Evolutionary conservation across 371 early-diverging fungal genomes (phyloP).

Genomic region (Rhizopus sp.): DNA sequence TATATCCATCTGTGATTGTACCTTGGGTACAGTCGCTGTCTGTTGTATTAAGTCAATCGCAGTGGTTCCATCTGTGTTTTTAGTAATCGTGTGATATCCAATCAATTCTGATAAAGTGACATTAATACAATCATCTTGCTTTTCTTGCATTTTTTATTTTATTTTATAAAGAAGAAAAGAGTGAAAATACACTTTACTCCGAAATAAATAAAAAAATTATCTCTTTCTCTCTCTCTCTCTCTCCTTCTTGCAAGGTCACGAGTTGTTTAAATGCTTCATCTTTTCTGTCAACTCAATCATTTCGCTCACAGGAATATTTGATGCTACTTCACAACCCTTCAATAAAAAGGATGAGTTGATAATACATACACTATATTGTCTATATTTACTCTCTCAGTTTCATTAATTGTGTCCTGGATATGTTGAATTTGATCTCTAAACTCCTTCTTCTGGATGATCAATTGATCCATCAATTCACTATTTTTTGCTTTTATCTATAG

Average conservation of each 20-base stretch:
- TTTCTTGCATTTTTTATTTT: background rate
- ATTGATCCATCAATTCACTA: background rate
- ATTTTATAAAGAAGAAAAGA: background rate
- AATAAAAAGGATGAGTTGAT: background rate
- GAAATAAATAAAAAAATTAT: background rate
- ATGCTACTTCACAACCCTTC: background rate
- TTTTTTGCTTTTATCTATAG: constrained; percentile 1
- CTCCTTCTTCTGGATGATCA: background rate
- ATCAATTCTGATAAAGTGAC: constrained; percentile 1
- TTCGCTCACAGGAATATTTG: background rate
- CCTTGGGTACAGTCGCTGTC: background rate
- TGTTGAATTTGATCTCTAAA: background rate
- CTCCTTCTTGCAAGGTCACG: background rate
- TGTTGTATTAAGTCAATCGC: background rate
- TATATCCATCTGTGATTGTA: background rate
- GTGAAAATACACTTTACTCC: background rate
- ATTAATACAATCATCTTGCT: constrained; percentile 4
- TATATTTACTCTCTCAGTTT: background rate
- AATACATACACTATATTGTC: background rate
- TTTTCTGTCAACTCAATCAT: background rate
- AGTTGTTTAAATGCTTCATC: background rate
- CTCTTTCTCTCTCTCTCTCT: too few species aligned
- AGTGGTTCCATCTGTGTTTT: constrained; percentile 1
- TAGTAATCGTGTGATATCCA: background rate
- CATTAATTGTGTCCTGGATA: background rate